Percentiles rank a stretch among this genome's conserved stretches.
phyloP scores from a whole-genome alignment of 2,329 filamentous ascomycete genomes.

The Cladophialophora yegresii region DNA sequence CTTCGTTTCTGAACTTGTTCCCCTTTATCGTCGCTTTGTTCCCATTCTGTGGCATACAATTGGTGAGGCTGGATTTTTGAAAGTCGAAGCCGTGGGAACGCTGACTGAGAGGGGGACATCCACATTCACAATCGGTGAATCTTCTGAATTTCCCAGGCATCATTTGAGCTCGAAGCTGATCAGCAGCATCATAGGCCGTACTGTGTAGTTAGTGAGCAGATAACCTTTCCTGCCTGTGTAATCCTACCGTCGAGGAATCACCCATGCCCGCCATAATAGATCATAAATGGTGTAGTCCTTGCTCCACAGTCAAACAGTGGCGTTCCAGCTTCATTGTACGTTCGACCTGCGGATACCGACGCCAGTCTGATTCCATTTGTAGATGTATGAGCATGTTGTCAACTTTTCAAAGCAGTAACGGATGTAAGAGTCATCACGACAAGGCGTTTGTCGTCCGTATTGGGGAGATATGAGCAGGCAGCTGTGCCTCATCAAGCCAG shows the following conservation, averaged over 20 bases:
- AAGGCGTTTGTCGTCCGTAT: background rate
- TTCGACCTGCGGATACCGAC: background rate
- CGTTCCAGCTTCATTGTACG: background rate
- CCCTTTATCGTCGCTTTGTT: background rate
- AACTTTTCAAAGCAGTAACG: no score
- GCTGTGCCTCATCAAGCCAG: background rate
- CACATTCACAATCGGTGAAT: no score
- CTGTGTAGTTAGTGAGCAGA: no score
- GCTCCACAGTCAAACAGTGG: background rate
- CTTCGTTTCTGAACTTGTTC: background rate
- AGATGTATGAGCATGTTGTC: background rate
- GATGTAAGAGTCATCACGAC: background rate
- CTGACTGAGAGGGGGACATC: no score
- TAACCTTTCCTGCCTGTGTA: no score
- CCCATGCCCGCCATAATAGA: background rate
- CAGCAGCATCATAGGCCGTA: no score
- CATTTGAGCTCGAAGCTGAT: no score
- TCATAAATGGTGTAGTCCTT: background rate
- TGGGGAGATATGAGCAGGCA: background rate
- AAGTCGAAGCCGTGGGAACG: no score
- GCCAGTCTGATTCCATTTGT: background rate
- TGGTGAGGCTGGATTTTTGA: no score
- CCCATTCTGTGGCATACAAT: background rate
- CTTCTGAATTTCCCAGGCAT: no score
- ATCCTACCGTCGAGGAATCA: no score